Evolutionary conservation across 305 asterid species (phyloP).

Genomic region (Salvia sclarea): DNA sequence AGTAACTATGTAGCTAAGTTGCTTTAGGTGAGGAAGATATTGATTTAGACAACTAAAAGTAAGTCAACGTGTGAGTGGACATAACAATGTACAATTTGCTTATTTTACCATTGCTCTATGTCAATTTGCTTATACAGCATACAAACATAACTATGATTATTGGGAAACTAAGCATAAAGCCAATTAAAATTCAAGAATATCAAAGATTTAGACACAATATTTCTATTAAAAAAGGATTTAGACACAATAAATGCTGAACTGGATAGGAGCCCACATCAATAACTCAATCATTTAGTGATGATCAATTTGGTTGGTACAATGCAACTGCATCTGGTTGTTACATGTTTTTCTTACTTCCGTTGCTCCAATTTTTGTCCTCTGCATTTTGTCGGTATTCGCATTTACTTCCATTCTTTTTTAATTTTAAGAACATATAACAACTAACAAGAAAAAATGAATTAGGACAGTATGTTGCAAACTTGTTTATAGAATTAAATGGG

Average conservation of each 20-base stretch:
- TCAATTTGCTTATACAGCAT: no score
- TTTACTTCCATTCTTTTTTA: background rate
- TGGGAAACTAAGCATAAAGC: background rate
- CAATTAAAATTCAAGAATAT: background rate
- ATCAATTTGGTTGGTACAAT: slow-evolving; percentile 35
- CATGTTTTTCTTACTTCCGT: background rate
- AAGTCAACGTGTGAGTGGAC: no score
- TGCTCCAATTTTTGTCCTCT: slow-evolving; percentile 9
- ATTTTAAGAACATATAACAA: background rate
- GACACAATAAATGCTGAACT: background rate
- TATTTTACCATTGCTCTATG: no score
- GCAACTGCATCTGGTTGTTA: slow-evolving; percentile 24
- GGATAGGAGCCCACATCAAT: slow-evolving; percentile 19
- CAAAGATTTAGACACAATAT: background rate
- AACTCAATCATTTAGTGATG: slow-evolving; percentile 34
- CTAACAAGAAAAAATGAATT: background rate
- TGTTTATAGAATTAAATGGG: background rate
- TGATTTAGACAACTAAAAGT: no score
- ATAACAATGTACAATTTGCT: no score
- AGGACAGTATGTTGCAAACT: background rate
- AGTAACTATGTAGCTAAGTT: no score
- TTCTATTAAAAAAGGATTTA: no score
- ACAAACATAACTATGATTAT: no score
- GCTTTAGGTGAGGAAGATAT: no score
- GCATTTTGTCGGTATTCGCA: background rate